phyloP scores from a whole-genome alignment of 345 rosid species.

The Dipteronia dyeriana region DNA sequence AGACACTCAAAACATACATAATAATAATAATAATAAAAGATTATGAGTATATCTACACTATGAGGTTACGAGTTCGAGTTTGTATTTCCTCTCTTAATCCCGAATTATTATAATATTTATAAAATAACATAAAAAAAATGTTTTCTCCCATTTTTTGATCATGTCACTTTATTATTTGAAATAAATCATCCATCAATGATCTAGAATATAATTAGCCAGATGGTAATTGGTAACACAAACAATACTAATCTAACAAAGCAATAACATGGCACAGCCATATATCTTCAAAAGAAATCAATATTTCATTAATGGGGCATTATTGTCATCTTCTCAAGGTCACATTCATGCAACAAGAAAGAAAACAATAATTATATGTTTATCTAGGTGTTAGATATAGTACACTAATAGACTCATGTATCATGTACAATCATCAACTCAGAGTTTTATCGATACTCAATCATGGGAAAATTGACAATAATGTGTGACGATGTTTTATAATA shows the following conservation, averaged over 20 bases:
- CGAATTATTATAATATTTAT: no score
- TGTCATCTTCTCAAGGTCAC: not conserved
- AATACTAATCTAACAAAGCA: not conserved
- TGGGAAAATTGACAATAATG: not conserved
- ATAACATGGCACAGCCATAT: no score
- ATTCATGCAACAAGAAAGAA: not conserved
- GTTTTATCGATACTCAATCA: not conserved
- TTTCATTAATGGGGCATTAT: not conserved
- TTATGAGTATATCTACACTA: no score
- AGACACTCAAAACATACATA: no score
- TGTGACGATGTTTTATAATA: not conserved
- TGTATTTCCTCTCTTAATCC: no score
- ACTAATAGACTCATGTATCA: not conserved
- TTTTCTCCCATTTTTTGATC: no score
- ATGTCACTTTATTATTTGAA: no score
- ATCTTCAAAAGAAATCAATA: not conserved
- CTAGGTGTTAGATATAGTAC: not conserved
- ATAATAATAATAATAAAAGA: no score
- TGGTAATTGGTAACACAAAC: not conserved
- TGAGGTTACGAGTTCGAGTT: no score
- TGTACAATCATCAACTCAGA: not conserved
- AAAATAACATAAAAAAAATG: no score
- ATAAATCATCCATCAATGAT: no score
- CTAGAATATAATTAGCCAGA: no score
- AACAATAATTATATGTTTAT: not conserved